Base-by-base conservation (phyloP, 2,329 filamentous ascomycete genomes). In the Botrytis medusae region DNA sequence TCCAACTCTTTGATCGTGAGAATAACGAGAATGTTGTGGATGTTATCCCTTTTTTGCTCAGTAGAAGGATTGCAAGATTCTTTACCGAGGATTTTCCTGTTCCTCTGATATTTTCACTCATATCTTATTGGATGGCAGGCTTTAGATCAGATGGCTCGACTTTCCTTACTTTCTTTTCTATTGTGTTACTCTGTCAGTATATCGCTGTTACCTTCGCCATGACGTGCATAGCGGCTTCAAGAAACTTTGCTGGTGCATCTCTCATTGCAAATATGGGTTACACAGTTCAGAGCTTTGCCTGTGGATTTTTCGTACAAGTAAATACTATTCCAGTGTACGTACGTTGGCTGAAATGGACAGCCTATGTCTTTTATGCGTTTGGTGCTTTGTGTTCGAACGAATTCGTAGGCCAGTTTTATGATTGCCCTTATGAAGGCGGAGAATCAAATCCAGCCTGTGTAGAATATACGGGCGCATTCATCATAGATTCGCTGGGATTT, bases 51-150 rank as follows among this genome's bases (percentile, higher is more conserved):
- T 95, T 92, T 75, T 84, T 95, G 1, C 79, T 93, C 1, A 93
- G 92, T 29, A 85, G 92, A 60, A 86, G 93, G 40, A 81, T 93
- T 8, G 91, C 92, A 0, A 86, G 91, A 9, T 82, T 94, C 34
- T 85, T 90, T 2, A 89, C 91, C 0, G 92, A 95, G 79, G 92
- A 94, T 78, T 79, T 94, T 0, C 91, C 91, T 0, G 91, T 93
- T 1, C 92, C 92, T 0, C 85, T 93, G 25, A 80, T 93, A 5
- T 94, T 91, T 78, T 90, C 90, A 9, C 82, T 90, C 2, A 90
- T 94, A 12, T 91, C 90, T 79, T 95, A 94, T 81, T 94, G 93
- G 80, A 93, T 94, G 90, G 88, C 89, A 10, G 92, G 91, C 0
- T 93, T 94, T 77, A 88, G 92, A 64, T 84, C 86, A 4, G 86